phyloP scores from a whole-genome alignment of 2,329 filamentous ascomycete genomes.

The Dryadomyces quercivorus region DNA sequence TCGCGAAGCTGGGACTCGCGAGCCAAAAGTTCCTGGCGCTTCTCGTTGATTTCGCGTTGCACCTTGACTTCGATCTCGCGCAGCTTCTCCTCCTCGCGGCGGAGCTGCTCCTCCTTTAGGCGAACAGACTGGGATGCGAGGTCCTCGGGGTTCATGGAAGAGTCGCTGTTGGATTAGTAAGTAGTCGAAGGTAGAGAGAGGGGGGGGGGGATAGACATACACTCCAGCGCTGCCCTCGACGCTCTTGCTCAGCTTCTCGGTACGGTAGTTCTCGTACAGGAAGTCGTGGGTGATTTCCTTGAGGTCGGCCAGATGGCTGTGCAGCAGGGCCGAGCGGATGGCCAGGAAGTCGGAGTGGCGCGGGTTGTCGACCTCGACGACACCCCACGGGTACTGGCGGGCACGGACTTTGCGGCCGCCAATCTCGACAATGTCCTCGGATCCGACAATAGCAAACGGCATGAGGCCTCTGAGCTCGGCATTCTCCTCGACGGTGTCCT shows the following conservation, averaged over 20 bases:
- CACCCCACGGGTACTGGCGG: conserved; percentile 96
- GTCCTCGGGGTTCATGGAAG: conserved; percentile 95
- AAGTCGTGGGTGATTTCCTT: conserved; percentile 99
- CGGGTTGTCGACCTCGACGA: conserved; percentile 98
- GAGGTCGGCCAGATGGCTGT: conserved; percentile 94
- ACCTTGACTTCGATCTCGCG: conserved; percentile 99
- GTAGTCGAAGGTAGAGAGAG: conserved; percentile 4
- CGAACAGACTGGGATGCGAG: conserved; percentile 94
- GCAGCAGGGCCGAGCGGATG: conserved; percentile 88
- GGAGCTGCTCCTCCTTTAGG: conserved; percentile 98
- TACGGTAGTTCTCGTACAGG: conserved; percentile 99
- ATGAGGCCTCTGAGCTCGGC: conserved; percentile 93
- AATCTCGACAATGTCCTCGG: conserved; percentile 89
- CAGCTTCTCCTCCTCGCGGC: conserved; percentile 98
- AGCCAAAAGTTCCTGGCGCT: conserved; percentile 93
- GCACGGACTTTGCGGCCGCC: conserved; percentile 85
- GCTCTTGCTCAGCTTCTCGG: conserved; percentile 99
- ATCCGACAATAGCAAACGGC: conserved; percentile 98
- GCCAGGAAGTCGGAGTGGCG: conserved; percentile 97
- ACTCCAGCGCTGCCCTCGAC: conserved; percentile 80
- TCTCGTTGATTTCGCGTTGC: conserved; percentile 99
- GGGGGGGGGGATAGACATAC: conserved; percentile 47
- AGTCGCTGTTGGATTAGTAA: conserved; percentile 40
- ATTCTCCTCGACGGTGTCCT: conserved; percentile 98
- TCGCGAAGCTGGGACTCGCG: conserved; percentile 97